phyloP scores from a whole-genome alignment of 768 basidiomycete genomes.

The Cystofilobasidium ferigula region DNA sequence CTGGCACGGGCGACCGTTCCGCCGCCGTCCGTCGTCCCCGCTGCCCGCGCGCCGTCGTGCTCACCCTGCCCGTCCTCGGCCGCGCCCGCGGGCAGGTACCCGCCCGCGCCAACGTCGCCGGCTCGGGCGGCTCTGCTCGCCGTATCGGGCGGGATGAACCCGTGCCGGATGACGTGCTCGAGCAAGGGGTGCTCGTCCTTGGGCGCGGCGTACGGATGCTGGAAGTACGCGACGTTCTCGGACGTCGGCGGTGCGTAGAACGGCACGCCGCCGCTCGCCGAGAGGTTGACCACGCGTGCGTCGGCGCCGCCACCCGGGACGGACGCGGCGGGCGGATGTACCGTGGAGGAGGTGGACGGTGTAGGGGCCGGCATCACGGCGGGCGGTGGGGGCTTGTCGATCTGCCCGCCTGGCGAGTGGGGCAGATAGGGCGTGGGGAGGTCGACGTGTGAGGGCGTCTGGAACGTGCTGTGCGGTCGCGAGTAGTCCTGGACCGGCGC shows the following conservation, averaged over 20 bases:
- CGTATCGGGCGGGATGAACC: constrained; percentile 4
- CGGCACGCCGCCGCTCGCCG: neutral
- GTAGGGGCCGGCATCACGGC: too few relatives aligned
- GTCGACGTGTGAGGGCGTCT: constrained; percentile 5
- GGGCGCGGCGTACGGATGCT: neutral
- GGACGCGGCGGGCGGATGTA: too few relatives aligned
- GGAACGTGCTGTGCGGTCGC: neutral
- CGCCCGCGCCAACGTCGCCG: neutral
- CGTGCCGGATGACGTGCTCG: neutral
- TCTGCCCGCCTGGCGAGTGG: neutral
- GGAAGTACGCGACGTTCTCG: neutral
- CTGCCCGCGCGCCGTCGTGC: too few relatives aligned
- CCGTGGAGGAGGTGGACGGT: too few relatives aligned
- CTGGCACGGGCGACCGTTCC: neutral
- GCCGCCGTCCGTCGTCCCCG: too few relatives aligned
- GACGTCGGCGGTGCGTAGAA: neutral
- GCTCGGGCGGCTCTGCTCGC: neutral
- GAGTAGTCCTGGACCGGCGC: neutral
- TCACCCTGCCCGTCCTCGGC: neutral
- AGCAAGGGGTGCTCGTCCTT: neutral
- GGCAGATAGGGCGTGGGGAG: neutral
- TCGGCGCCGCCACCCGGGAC: too few relatives aligned
- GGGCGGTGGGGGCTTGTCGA: neutral
- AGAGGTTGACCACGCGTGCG: neutral
- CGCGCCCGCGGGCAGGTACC: neutral